Evolutionary conservation across 192 early-diverging fungal species (phyloP).

Genomic region (Entophlyctis helioformis): DNA sequence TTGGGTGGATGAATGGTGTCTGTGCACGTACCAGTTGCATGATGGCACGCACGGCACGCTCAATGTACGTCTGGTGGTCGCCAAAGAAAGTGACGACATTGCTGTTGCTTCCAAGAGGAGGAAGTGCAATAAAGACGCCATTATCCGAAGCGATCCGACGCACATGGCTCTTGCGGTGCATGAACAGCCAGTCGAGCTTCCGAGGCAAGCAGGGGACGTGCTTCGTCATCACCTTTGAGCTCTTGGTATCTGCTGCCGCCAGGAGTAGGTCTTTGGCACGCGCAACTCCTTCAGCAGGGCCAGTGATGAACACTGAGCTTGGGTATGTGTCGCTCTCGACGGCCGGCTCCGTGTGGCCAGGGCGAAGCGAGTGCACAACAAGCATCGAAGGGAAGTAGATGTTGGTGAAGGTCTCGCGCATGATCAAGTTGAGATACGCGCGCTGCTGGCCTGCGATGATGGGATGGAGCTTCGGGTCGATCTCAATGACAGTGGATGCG

Average conservation of each 20-base stretch:
- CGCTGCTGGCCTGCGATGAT: slow-evolving; percentile 61
- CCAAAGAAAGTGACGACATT: slow-evolving; percentile 50
- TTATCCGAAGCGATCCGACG: slow-evolving; percentile 67
- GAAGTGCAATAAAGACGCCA: slow-evolving; percentile 52
- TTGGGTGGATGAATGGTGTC: not conserved
- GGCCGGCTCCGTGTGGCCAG: too few species aligned
- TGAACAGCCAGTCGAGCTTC: slow-evolving; percentile 72
- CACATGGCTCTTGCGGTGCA: slow-evolving; percentile 47
- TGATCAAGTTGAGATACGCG: slow-evolving; percentile 44
- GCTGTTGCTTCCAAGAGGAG: slow-evolving; percentile 40
- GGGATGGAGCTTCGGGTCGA: slow-evolving; percentile 45
- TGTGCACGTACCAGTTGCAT: slow-evolving; percentile 48
- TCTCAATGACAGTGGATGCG: slow-evolving; percentile 16
- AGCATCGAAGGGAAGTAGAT: slow-evolving; percentile 65
- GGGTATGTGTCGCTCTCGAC: too few species aligned
- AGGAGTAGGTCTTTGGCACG: too few species aligned
- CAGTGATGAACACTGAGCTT: too few species aligned
- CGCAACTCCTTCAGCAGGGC: too few species aligned
- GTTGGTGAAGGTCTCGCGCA: slow-evolving; percentile 56
- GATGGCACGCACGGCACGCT: slow-evolving; percentile 55
- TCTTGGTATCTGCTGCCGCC: too few species aligned
- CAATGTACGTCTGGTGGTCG: slow-evolving; percentile 55
- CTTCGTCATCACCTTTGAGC: slow-evolving; percentile 20
- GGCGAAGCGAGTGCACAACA: not conserved
- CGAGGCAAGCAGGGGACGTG: slow-evolving; percentile 41